phyloP scores from a whole-genome alignment of 257 asterid species.

The Jaltomata sinuosa region DNA sequence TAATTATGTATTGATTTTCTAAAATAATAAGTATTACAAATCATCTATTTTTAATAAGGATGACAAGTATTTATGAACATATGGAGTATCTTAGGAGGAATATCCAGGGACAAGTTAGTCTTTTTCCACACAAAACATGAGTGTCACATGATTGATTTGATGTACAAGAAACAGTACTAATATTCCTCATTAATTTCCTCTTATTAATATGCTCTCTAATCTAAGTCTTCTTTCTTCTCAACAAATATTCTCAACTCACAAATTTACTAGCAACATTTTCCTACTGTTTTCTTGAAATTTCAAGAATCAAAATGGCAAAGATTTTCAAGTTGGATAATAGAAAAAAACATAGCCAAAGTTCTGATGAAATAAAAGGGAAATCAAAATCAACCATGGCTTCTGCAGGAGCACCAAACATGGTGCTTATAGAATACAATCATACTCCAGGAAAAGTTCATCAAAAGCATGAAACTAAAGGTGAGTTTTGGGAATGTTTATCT shows the following conservation, averaged over 20 bases:
- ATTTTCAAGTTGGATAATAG: not conserved
- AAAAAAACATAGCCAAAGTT: not conserved
- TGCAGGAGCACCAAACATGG: not conserved
- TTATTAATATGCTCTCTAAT: not conserved
- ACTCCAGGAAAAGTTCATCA: not conserved
- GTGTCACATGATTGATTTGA: too few species aligned
- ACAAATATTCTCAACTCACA: not conserved
- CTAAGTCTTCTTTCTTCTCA: not conserved
- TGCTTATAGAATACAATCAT: not conserved
- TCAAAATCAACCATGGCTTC: not conserved
- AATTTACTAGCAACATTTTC: not conserved
- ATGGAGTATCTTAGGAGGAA: too few species aligned
- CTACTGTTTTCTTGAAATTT: not conserved
- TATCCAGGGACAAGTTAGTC: too few species aligned
- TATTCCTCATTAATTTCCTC: not conserved
- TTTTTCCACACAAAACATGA: too few species aligned
- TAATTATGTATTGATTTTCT: too few species aligned
- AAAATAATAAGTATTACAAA: too few species aligned
- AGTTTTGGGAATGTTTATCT: not conserved
- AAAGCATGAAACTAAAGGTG: not conserved
- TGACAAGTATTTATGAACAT: too few species aligned
- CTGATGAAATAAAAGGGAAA: not conserved
- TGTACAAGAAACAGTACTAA: too few species aligned
- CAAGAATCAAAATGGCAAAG: not conserved
- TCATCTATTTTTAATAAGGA: too few species aligned